Evolutionary conservation across 805 yeast genomes (phyloP).

Genomic region (Saccharomycopsis oosterbeekiorum): DNA sequence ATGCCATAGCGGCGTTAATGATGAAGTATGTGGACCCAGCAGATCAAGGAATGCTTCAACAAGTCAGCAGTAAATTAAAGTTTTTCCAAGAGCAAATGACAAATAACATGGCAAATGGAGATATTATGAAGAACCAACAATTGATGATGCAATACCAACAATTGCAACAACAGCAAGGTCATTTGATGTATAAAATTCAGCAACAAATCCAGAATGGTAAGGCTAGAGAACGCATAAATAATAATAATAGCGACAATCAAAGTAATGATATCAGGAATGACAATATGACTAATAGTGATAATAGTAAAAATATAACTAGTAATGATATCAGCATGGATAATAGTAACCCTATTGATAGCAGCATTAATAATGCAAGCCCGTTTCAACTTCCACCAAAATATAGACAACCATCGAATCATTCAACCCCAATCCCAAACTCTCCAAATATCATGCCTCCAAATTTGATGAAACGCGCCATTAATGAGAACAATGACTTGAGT

Average conservation of each 20-base stretch:
- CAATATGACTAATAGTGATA: conserved; percentile 20
- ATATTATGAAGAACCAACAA: background rate
- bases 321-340: conserved; percentile 17
- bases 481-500: background rate
- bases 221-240: conserved; percentile 13
- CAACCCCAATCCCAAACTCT: conserved; percentile 7
- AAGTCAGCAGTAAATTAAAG: conserved; percentile 1
- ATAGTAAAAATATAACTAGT: conserved; percentile 20
- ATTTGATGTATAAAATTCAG: conserved; percentile 3
- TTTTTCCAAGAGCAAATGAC: conserved; percentile 14
- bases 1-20: conserved; percentile 1
- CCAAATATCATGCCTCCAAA: conserved; percentile 12
- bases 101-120: conserved; percentile 3
- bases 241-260: conserved; percentile 20
- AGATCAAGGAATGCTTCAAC: conserved; percentile 11
- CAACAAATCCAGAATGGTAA: conserved; percentile 8
- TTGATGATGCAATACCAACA: conserved; percentile 5
- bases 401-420: conserved; percentile 8
- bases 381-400: background rate
- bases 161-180: conserved; percentile 6
- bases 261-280: conserved; percentile 17
- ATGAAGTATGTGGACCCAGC: conserved; percentile 10
- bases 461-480: background rate
- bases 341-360: conserved; percentile 10
- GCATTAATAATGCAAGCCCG: background rate